phyloP scores from a whole-genome alignment of 768 basidiomycete genomes.

The Lactarius deliciosus region DNA sequence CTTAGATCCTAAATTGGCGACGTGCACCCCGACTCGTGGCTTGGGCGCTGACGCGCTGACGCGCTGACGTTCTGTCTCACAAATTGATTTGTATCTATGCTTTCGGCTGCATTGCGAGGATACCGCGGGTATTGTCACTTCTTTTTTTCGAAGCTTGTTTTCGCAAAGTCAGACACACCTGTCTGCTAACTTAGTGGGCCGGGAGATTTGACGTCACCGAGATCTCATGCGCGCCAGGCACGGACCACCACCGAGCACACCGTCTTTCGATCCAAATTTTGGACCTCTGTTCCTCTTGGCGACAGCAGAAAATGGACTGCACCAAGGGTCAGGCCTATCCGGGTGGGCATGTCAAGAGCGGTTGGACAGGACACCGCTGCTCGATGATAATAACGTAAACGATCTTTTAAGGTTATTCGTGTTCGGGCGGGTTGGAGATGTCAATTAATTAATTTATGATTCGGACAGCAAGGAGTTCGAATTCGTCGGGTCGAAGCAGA shows the following conservation, averaged over 20 bases:
- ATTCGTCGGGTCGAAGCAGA: conserved; percentile 6
- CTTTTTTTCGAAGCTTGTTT: too few species aligned
- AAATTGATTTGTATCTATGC: too few species aligned
- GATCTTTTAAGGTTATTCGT: not conserved
- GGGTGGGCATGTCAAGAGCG: not conserved
- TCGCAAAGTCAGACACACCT: too few species aligned
- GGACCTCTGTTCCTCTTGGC: not conserved
- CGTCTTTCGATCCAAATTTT: not conserved
- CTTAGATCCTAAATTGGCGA: too few species aligned
- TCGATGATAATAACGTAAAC: not conserved
- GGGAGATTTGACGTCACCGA: not conserved
- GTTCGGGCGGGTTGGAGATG: not conserved
- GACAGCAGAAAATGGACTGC: not conserved
- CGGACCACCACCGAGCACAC: not conserved
- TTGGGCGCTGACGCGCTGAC: too few species aligned
- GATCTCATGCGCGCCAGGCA: not conserved
- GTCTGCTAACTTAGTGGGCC: too few species aligned
- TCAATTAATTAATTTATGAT: conserved; percentile 7
- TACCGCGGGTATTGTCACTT: too few species aligned
- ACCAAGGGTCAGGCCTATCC: not conserved
- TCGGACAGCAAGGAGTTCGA: conserved; percentile 11
- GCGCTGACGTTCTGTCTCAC: too few species aligned
- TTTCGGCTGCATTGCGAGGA: too few species aligned
- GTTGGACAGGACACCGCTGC: not conserved
- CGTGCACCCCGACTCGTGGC: too few species aligned